Base-by-base conservation (phyloP, 1,284 basidiomycete genomes). In the Sporisorium graminicola region DNA sequence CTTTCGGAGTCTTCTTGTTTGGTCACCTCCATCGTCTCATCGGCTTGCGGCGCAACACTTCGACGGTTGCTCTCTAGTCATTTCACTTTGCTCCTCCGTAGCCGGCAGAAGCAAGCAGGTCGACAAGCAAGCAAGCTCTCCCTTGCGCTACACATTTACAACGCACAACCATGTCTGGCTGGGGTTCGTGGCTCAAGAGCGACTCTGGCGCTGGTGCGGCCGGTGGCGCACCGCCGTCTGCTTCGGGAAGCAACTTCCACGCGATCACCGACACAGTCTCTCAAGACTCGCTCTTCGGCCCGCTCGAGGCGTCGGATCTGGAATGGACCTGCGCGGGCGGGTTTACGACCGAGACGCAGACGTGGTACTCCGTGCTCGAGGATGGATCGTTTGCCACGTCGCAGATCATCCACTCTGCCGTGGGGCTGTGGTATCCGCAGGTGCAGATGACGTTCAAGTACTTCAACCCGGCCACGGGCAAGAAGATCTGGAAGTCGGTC, bases 361-460 rank as follows among this genome's bases (percentile, higher is more conserved):
- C 87, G 0, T 99, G 92, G 88, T 99, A 99, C 87, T 89, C 91
- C 40, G 89, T 93, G 76, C 88, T 94, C 14, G 90, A 91, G 43
- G 93, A 97, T 88, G 95, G 95, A 5, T 90, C 90, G 26, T 90
- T 91, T 61, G 77, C 97, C 73, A 93, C 94, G 90, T 91, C 90
- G 81, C 96, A 99, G 87, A 90, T 99, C 71, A 98, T 99, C 83
- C 95, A 98, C 88, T 96, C 94, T 3, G 89, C 93, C 51, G 90
- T 96, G 60, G 97, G 97, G 7, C 86, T 95, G 56, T 95, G 93
- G 93, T 94, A 93, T 82, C 95, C 96, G 7, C 94, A 93, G 43
- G 91, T 98, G 80, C 97, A 99, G 86, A 95, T 98, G 87, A 94
- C 92, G 3, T 96, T 92, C 91, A 96, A 95, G 87, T 88, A 93